Conservation (phyloP, 169 alveolate species). For the Cryptosporidium felis region DNA sequence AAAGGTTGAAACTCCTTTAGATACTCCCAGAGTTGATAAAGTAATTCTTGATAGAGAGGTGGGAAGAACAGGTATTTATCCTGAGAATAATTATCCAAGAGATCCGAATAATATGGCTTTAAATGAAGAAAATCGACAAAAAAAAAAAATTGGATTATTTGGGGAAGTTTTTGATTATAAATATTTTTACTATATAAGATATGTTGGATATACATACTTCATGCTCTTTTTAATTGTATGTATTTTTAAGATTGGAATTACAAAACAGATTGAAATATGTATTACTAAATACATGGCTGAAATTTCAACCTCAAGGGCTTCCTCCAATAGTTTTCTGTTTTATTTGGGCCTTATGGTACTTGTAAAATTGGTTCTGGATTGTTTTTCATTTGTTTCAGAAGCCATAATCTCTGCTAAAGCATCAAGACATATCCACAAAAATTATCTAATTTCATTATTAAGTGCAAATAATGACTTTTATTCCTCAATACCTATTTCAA, state of each 20-base stretch:
- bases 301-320: neutral
- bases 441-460: slow-evolving; percentile 3
- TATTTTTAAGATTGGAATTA: neutral
- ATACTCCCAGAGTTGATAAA: no score
- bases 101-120: no score
- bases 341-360: no score
- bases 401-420: neutral
- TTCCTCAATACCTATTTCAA: slow-evolving; percentile 24
- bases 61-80: no score
- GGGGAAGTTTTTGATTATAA: no score
- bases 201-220: neutral
- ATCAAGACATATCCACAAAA: neutral
- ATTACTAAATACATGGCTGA: neutral
- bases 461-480: slow-evolving; percentile 14
- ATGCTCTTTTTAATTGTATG: neutral
- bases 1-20: no score
- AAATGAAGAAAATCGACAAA: no score
- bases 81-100: no score
- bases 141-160: no score
- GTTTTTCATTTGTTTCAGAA: slow-evolving; percentile 27
- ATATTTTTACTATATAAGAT: no score
- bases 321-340: neutral
- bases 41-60: no score
- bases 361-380: neutral
- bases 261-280: neutral